Evolutionary conservation across 2,329 filamentous ascomycete species (phyloP), one percentile per base, ranked within the genome.

Genomic region (Microascus cirrosus): DNA sequence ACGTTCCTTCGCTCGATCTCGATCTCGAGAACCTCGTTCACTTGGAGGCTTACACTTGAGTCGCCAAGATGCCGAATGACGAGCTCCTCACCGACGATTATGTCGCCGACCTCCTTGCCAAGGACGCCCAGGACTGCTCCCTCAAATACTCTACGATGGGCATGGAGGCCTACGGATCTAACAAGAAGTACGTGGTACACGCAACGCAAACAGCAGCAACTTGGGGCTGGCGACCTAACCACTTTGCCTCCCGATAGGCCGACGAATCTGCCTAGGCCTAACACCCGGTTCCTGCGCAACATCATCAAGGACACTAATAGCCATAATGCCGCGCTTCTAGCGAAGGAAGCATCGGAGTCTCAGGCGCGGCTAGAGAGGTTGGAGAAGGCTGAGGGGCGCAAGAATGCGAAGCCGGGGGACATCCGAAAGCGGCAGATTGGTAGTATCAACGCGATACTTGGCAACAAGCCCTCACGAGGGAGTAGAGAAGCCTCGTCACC

Each of bases 231-330:
- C 5, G 35, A 34, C 24, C 54, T 55, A 55, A 55, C 54, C 54
- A 55, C 35, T 22, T 32, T 54, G 28, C 20, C 28, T 20, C 53
- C 20, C n/a, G 22, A 51, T 70, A 90, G 83, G 66, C 82, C 85
- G 59, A 72, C 80, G 53, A 81, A 81, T 63, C 82, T 85, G 62
- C 90, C 89, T 1, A 96, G 93, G 68, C 92, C 93, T 2, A 97
- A 99, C 66, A 96, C 89, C 0, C 82, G 88, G 36, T 97, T 97
- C 68, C 74, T 99, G 50, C 85, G 85, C 59, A 87, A 94, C 65
- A 89, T 97, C 59, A 90, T 99, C 61, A 87, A 86, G 62, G 88
- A 94, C 63, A 95, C 90, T 10, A 88, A 95, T 65, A 87, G 73
- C 57, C 93, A 99, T 72, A 99, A 99, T 78, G 84, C 88, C 25